Evolutionary conservation across 2,329 filamentous ascomycete genomes (phyloP).

Genomic region (Aspergillus novoparasiticus): DNA sequence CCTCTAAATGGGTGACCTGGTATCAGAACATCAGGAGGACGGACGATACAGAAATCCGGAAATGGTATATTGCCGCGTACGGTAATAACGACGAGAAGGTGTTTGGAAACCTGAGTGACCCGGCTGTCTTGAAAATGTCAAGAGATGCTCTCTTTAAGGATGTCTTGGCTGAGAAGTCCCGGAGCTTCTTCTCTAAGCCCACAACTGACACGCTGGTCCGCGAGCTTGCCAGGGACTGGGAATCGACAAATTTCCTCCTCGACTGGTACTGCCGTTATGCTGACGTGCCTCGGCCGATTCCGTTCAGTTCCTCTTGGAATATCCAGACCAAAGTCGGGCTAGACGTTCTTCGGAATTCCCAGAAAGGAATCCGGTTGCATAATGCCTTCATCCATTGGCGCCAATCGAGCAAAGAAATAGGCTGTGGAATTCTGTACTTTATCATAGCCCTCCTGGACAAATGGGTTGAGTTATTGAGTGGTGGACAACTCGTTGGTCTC

Average conservation of each 20-base stretch:
- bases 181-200: conserved; percentile 46
- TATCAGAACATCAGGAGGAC: conserved; percentile 42
- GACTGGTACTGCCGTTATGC: conserved; percentile 56
- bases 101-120: conserved; percentile 50
- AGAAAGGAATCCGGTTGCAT: conserved; percentile 58
- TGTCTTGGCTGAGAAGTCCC: conserved; percentile 48
- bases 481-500: conserved; percentile 46
- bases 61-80: conserved; percentile 42
- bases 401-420: conserved; percentile 58
- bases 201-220: conserved; percentile 51
- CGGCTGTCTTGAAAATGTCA: conserved; percentile 51
- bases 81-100: conserved; percentile 40
- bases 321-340: conserved; percentile 59
- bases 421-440: conserved; percentile 58
- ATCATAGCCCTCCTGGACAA: conserved; percentile 59
- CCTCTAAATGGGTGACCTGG: conserved; percentile 63
- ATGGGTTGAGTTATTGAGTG: conserved; percentile 55
- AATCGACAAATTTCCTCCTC: conserved; percentile 56
- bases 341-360: conserved; percentile 55
- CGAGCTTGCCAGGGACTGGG: conserved; percentile 55
- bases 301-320: conserved; percentile 61
- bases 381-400: conserved; percentile 62
- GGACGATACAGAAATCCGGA: conserved; percentile 42
- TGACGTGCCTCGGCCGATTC: conserved; percentile 53
- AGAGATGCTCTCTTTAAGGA: conserved; percentile 49